Evolutionary conservation across 140 eudicot genomes (phyloP).

Genomic region (Flaveria floridana): DNA sequence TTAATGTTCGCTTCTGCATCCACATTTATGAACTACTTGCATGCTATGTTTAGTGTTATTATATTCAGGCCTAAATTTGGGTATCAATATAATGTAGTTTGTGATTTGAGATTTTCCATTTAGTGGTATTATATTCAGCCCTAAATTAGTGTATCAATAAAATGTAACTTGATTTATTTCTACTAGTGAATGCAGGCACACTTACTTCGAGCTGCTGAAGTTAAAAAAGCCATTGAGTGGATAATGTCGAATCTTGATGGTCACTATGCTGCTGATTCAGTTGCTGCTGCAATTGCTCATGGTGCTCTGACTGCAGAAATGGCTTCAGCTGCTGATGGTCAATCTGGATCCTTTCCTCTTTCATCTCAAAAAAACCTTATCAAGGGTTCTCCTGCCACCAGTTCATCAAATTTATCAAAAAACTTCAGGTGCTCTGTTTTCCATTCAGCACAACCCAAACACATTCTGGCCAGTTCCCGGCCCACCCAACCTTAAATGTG

Average conservation of each 20-base stretch:
- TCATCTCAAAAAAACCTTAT: slow-evolving; percentile 47
- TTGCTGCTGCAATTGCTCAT: slow-evolving; percentile 95
- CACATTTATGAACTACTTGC: neutral
- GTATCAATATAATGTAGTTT: slow-evolving; percentile 32
- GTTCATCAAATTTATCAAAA: slow-evolving; percentile 59
- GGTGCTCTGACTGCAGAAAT: slow-evolving; percentile 81
- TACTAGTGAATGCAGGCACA: slow-evolving; percentile 98
- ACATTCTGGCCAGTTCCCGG: neutral
- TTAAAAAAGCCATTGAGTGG: slow-evolving; percentile 93
- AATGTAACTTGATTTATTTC: slow-evolving; percentile 67
- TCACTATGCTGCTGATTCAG: slow-evolving; percentile 95
- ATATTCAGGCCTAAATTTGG: slow-evolving; percentile 15
- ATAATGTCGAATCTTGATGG: slow-evolving; percentile 85
- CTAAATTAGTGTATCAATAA: slow-evolving; percentile 30
- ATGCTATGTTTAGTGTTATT: no score
- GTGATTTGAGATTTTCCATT: neutral
- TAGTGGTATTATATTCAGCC: neutral
- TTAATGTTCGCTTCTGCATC: no score
- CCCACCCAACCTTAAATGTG: slow-evolving; percentile 11
- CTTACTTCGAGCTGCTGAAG: slow-evolving; percentile 85
- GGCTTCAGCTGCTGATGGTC: slow-evolving; percentile 47
- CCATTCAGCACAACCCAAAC: slow-evolving; percentile 2
- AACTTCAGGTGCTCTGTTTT: slow-evolving; percentile 69
- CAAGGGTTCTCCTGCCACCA: slow-evolving; percentile 46
- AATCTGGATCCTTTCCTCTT: slow-evolving; percentile 42